Base-by-base conservation (phyloP, 441 rosid genomes). In the Croton laevigatus region DNA sequence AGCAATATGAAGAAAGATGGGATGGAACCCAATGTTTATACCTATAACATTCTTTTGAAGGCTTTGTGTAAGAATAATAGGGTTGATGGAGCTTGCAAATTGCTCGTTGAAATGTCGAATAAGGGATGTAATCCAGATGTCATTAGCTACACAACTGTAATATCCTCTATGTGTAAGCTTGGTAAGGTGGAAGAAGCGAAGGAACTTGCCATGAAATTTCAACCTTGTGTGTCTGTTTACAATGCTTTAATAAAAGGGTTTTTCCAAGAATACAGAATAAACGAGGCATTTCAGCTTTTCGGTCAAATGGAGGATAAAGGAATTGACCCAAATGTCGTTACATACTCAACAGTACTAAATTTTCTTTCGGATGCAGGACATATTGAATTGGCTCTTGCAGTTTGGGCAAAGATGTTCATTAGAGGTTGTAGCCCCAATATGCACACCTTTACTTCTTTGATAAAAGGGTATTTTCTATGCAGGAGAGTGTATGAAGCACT, bases 1-100 rank as follows among this genome's bases (percentile, higher is more conserved):
- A 71, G 86, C 74, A 83, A 86, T 58, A 91, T 94, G 97, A 94
- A 88, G 90, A 86, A 83, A 72, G 95, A 87, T 76, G 92, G 94
- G 14, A 79, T 85, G 79, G 94, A 87, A 77, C 94, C 97, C 0
- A 85, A 94, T 86, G 88, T 94, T 34, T 90, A 76, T 63, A 94
- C 98, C 0, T 91, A 89, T 71, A 90, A 94, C 71, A 78, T 91
- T 57, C 94, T 94, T 70, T 80, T 89, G 71, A 91, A 91, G 84
- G 98, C 97, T 0, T 81, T 90, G 83, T 90, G 97, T 79, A 90
- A 87, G 90, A 94, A 88, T 59, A 83, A 83, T 52, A 83, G 87
- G 73, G 83, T 87, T 19, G 95, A 94, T 68, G 88, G 83, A 13
- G 97, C 97, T 9, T 70, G 80, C 78, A 91, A 88, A 82, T 78